A percentile compares a stretch with the other conserved stretches of the same genome.
These are phyloP conservation scores for Cryphonectria naterciae DNA, from an alignment of 2,329 filamentous ascomycete species.

Conservation along the genomic window DNA sequence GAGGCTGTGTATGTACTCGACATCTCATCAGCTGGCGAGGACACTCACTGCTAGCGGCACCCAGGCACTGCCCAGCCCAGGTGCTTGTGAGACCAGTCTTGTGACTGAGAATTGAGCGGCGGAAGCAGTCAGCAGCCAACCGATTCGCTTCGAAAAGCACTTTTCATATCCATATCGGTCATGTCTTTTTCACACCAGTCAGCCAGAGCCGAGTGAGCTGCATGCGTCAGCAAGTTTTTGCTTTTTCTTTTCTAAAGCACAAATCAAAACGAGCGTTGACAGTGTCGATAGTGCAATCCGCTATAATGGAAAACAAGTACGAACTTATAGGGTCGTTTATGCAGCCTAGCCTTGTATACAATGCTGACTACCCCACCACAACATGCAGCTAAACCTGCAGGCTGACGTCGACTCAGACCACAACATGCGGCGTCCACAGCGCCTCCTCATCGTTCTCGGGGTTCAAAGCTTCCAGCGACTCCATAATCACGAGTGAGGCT, in stretches of 20 bases:
- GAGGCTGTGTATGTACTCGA: background rate
- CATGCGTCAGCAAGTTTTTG: too few species aligned
- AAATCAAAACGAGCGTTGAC: too few species aligned
- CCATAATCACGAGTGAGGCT: background rate
- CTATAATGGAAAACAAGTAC: too few species aligned
- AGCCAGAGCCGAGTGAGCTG: too few species aligned
- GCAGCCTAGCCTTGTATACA: background rate
- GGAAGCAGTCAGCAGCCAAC: background rate
- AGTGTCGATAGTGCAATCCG: too few species aligned
- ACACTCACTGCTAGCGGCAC: background rate
- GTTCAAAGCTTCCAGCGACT: background rate
- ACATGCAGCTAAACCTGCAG: conserved; percentile 8
- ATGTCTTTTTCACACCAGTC: background rate
- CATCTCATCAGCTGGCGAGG: background rate
- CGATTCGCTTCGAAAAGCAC: background rate
- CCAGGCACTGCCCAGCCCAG: too few species aligned
- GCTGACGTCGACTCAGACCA: conserved; percentile 13
- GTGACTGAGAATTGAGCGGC: background rate
- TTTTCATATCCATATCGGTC: too few species aligned
- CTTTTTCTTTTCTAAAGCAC: too few species aligned
- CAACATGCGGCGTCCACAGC: background rate
- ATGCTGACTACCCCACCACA: background rate
- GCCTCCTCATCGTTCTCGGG: background rate
- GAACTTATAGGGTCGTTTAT: background rate
- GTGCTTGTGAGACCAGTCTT: background rate